Conservation (phyloP, 225 moss, liverwort and hornwort species). For the Pseudoscleropodium purum region DNA sequence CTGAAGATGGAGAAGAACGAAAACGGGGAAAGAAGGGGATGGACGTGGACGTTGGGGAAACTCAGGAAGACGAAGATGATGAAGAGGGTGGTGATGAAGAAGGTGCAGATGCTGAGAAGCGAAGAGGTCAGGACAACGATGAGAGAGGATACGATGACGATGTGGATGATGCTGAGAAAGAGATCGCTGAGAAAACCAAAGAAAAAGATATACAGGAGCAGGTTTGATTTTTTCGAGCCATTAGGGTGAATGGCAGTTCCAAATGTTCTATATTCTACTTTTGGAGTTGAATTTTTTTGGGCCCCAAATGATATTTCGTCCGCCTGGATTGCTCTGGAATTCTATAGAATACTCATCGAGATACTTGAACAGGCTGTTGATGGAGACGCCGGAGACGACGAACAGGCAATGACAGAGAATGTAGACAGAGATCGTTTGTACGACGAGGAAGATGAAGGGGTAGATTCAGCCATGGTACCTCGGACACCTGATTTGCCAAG, state of each 20-base stretch:
- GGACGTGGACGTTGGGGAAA: constrained; percentile 57
- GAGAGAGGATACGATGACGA: constrained; percentile 92
- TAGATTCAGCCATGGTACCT: not conserved
- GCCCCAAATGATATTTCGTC: not conserved
- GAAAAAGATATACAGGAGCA: constrained; percentile 44
- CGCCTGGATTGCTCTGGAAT: not conserved
- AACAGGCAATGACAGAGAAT: constrained; percentile 16
- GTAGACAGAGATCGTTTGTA: constrained; percentile 36
- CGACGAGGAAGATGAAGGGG: constrained; percentile 34
- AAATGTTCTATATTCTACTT: not conserved
- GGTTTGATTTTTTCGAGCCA: not conserved
- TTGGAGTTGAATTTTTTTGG: not conserved
- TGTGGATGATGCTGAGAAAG: constrained; percentile 80
- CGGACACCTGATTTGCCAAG: constrained; percentile 15
- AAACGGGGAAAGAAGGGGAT: constrained; percentile 16
- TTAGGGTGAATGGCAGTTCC: not conserved
- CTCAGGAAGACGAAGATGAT: constrained; percentile 72
- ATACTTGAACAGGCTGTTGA: constrained; percentile 19
- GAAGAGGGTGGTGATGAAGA: constrained; percentile 77
- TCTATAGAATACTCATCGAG: not conserved
- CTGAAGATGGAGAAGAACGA: constrained; percentile 40
- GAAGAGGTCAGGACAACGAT: constrained; percentile 80
- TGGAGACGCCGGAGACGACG: constrained; percentile 24
- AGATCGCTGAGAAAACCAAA: constrained; percentile 62
- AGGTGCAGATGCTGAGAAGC: constrained; percentile 95